Conservation (phyloP, 495 filamentous ascomycete genomes). For the Podospora conica region DNA sequence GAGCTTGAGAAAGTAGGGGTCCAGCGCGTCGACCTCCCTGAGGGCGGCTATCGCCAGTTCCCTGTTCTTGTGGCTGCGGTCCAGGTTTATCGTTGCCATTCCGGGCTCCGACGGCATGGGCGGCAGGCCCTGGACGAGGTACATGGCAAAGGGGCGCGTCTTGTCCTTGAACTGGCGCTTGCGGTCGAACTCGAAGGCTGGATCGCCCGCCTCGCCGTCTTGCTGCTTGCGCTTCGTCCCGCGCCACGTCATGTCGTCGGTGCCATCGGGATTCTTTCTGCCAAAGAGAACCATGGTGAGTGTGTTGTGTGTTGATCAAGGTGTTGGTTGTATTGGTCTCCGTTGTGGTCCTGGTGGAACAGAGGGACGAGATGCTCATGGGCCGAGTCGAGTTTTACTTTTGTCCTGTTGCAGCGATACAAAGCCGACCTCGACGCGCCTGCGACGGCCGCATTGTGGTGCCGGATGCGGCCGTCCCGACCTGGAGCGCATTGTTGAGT, state of each 20-base stretch:
- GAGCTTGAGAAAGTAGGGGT: not conserved
- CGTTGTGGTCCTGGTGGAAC: not conserved
- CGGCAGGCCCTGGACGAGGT: not conserved
- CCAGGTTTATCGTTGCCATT: too few species aligned
- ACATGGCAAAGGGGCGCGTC: not conserved
- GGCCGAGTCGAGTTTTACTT: not conserved
- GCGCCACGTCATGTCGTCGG: not conserved
- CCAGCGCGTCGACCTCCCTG: not conserved
- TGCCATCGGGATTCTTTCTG: not conserved
- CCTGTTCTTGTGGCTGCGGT: not conserved
- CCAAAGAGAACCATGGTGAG: not conserved
- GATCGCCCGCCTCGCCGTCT: not conserved
- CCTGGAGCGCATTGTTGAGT: not conserved
- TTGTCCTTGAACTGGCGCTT: not conserved
- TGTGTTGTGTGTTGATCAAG: not conserved
- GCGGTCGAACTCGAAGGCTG: not conserved
- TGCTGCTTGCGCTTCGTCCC: not conserved
- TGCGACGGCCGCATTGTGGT: not conserved
- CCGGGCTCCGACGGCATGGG: not conserved
- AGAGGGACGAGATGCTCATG: not conserved
- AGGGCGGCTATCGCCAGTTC: not conserved
- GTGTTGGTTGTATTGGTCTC: not conserved
- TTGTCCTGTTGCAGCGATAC: not conserved
- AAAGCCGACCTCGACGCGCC: not conserved
- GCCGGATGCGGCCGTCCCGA: not conserved